Evolutionary conservation across 2,329 filamentous ascomycete genomes (phyloP).

Genomic region (Aureobasidium musti): DNA sequence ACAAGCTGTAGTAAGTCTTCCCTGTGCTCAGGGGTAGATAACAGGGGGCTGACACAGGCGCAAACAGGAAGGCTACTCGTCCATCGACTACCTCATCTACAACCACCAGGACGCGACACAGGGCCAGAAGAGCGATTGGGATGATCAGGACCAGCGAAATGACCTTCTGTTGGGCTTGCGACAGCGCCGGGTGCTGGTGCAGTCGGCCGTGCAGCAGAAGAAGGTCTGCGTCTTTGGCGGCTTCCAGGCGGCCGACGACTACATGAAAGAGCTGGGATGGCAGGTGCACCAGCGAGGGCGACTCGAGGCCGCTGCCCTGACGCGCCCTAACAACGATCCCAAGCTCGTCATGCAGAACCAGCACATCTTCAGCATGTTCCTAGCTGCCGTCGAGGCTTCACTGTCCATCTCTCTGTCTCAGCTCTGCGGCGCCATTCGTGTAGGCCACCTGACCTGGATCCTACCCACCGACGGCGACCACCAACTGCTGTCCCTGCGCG

Average conservation of each 20-base stretch:
- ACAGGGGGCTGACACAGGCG: neutral
- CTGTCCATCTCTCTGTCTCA: constrained; percentile 7
- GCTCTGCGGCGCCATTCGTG: constrained; percentile 14
- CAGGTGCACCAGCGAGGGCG: constrained; percentile 17
- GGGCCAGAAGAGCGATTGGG: neutral
- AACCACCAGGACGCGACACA: constrained; percentile 10
- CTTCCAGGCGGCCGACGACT: constrained; percentile 11
- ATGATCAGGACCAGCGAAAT: neutral
- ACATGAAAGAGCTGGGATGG: constrained; percentile 26
- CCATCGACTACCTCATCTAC: constrained; percentile 30
- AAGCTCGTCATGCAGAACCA: constrained; percentile 23
- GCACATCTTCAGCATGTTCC: constrained; percentile 27
- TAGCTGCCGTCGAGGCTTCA: constrained; percentile 21
- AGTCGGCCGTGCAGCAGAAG: constrained; percentile 19
- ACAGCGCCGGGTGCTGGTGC: constrained; percentile 6
- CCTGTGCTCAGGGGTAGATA: neutral
- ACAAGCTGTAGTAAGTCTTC: constrained; percentile 33
- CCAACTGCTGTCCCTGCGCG: constrained; percentile 21
- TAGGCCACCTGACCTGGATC: constrained; percentile 26
- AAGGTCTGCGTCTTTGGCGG: constrained; percentile 30
- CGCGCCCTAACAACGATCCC: constrained; percentile 12
- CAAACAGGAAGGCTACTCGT: constrained; percentile 25
- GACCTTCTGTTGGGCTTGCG: constrained; percentile 4
- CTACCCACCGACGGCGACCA: constrained; percentile 6
- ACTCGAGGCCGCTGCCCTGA: constrained; percentile 20